phyloP scores from a whole-genome alignment of 805 yeast species.

The Priceomyces castillae region DNA sequence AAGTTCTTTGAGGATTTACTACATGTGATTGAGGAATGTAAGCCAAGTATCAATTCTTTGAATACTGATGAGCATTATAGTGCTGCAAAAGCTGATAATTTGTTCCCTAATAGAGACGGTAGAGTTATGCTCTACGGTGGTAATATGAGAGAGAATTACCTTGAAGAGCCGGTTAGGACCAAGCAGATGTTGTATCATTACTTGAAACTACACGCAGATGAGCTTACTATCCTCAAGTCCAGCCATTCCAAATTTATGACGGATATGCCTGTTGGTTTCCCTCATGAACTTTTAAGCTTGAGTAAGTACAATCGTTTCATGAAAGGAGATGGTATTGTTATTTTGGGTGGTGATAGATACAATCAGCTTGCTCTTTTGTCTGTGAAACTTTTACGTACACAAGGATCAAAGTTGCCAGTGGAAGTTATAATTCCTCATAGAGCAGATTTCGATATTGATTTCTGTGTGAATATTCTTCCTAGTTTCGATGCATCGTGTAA shows the following conservation, averaged over 20 bases:
- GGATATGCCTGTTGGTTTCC: slow-evolving; percentile 22
- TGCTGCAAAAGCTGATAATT: slow-evolving; percentile 14
- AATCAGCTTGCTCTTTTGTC: slow-evolving; percentile 35
- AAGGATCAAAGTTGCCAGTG: slow-evolving; percentile 35
- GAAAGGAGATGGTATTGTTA: slow-evolving; percentile 41
- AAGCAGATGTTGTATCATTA: slow-evolving; percentile 22
- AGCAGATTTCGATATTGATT: slow-evolving; percentile 30
- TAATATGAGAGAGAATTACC: slow-evolving; percentile 30
- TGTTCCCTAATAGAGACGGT: slow-evolving; percentile 22
- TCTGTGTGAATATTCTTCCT: slow-evolving; percentile 33
- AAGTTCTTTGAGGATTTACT: slow-evolving; percentile 21
- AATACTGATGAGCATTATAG: slow-evolving; percentile 29
- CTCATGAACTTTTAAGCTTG: slow-evolving; percentile 17
- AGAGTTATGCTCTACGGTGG: slow-evolving; percentile 32
- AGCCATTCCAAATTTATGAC: slow-evolving; percentile 23
- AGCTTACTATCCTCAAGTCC: slow-evolving; percentile 15
- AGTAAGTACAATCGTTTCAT: slow-evolving; percentile 25
- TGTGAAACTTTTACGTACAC: slow-evolving; percentile 29
- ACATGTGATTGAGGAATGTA: slow-evolving; percentile 15
- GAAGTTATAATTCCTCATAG: slow-evolving; percentile 35
- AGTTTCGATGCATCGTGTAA: slow-evolving; percentile 31
- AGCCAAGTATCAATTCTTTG: slow-evolving; percentile 20
- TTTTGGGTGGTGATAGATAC: slow-evolving; percentile 36
- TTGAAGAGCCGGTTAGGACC: slow-evolving; percentile 27
- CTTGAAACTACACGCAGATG: slow-evolving; percentile 19